Evolutionary conservation across 331 rosid species (phyloP).

Genomic region (Telfairia occidentalis): DNA sequence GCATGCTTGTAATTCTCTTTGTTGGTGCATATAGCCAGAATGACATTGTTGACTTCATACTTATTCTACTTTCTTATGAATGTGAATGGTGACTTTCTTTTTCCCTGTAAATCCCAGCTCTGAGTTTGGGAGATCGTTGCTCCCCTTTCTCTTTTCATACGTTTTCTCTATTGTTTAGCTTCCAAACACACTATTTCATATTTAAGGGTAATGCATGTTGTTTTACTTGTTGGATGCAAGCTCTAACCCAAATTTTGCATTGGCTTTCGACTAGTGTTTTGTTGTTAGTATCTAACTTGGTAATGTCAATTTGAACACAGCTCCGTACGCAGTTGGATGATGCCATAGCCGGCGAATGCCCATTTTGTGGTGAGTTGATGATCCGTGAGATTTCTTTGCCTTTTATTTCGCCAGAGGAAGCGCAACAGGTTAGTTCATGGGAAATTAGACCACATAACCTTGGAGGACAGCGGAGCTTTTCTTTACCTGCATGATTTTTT

Average conservation of each 20-base stretch:
- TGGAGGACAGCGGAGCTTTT: slow-evolving; percentile 54
- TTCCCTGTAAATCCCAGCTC: neutral
- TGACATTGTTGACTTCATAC: too few species aligned
- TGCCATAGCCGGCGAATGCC: slow-evolving; percentile 90
- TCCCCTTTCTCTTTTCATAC: neutral
- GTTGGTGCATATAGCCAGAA: too few species aligned
- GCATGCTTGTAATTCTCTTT: too few species aligned
- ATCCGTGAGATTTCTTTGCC: slow-evolving; percentile 78
- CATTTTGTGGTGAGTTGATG: slow-evolving; percentile 89
- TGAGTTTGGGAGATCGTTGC: neutral
- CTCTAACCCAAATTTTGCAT: neutral
- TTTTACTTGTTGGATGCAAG: neutral
- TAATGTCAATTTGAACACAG: slow-evolving; percentile 23
- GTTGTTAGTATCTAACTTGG: neutral
- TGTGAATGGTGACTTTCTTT: neutral
- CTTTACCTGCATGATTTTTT: slow-evolving; percentile 38
- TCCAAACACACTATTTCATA: neutral
- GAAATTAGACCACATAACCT: slow-evolving; percentile 54
- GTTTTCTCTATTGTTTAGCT: neutral
- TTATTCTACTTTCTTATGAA: neutral
- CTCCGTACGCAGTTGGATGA: slow-evolving; percentile 91
- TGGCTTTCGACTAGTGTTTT: neutral
- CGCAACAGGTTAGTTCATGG: slow-evolving; percentile 65
- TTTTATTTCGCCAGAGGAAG: slow-evolving; percentile 56
- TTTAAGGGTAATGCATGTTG: neutral